phyloP scores from a whole-genome alignment of 768 basidiomycete genomes.

The Hemileccinum rubropunctum region DNA sequence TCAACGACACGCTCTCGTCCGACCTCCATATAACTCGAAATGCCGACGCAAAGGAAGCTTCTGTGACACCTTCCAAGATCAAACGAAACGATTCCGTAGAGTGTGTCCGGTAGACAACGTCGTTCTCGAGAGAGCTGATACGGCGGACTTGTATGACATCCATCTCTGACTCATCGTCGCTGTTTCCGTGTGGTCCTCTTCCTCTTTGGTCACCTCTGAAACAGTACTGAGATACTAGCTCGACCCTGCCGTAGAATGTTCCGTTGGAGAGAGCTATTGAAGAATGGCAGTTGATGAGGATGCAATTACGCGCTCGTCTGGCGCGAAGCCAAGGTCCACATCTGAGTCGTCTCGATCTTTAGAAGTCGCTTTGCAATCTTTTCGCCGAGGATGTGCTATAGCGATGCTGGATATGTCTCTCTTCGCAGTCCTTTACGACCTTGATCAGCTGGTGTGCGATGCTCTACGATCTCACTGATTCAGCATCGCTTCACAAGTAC shows the following conservation, averaged over 20 bases:
- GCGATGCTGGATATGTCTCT: too few relatives aligned
- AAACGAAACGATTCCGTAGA: slow-evolving; percentile 36
- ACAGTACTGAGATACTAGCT: slow-evolving; percentile 30
- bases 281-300: too few relatives aligned
- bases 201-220: slow-evolving; percentile 32
- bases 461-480: too few relatives aligned
- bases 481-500: too few relatives aligned
- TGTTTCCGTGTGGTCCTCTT: slow-evolving; percentile 22
- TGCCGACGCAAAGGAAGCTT: slow-evolving; percentile 74
- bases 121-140: slow-evolving; percentile 20
- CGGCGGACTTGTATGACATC: slow-evolving; percentile 22
- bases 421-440: too few relatives aligned
- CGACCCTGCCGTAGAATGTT: too few relatives aligned
- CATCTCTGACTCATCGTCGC: slow-evolving; percentile 12
- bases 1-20: slow-evolving; percentile 70
- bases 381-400: slow-evolving; percentile 35
- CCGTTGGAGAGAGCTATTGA: too few relatives aligned
- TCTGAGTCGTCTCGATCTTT: slow-evolving; percentile 62
- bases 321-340: slow-evolving; percentile 6
- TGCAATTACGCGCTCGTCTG: too few relatives aligned
- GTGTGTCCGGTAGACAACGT: slow-evolving; percentile 26
- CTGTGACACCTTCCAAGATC: slow-evolving; percentile 43
- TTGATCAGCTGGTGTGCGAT: slow-evolving; percentile 54
- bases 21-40: slow-evolving; percentile 75
- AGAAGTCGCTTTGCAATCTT: slow-evolving; percentile 59